Base-by-base conservation (phyloP, 352 stramenopile species). In the Globisporangium cylindrosporum region DNA sequence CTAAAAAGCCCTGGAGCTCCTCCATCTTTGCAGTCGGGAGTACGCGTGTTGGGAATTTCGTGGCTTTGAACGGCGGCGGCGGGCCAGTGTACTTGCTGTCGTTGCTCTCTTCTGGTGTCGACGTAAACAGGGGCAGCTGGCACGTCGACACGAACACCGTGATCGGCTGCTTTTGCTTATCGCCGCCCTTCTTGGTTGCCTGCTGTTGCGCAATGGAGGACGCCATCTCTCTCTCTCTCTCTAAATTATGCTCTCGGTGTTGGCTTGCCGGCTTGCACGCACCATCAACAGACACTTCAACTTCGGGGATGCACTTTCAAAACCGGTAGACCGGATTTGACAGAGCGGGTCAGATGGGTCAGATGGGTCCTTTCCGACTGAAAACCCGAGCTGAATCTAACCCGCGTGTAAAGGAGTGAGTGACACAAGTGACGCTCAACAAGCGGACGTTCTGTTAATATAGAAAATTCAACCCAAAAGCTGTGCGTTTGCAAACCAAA, bases 121-220 rank as follows among this genome's bases (percentile, higher is more conserved):
- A 69, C 48, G 72, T 57, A 54, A 80, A 78, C 10, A 66, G 48
- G 5, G 77, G 27, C 51, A 79, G 38, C 73, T 91, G 82, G 54
- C 82, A 91, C 7, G 80, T 89, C 20, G 78, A 79, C 2, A 91
- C 81, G 46, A 79, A 88, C 9, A 91, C 77, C 18, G 80, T 89
- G 66, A 91, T 77, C 18, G 32, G 66, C 14, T 48, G 14, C 7
- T 70, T 43, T 3, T 34, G 6, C 22, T 24, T 49, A 6, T 7
- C 5, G 12, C 41, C 62, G 32, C 20, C 67, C 22, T 41, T 59
- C 49, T 59, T 43, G 24, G 9, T 15, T 4, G 41, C 14, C 32
- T 38, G 49, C 10, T 7, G 53, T 1, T n/a, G 24, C 4, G 27
- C 22, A 25, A 20, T 9, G 8, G 56, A 24, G 32, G 56, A 60